Evolutionary conservation across 345 rosid genomes (phyloP).

Genomic region (Eucalyptus camaldulensis): DNA sequence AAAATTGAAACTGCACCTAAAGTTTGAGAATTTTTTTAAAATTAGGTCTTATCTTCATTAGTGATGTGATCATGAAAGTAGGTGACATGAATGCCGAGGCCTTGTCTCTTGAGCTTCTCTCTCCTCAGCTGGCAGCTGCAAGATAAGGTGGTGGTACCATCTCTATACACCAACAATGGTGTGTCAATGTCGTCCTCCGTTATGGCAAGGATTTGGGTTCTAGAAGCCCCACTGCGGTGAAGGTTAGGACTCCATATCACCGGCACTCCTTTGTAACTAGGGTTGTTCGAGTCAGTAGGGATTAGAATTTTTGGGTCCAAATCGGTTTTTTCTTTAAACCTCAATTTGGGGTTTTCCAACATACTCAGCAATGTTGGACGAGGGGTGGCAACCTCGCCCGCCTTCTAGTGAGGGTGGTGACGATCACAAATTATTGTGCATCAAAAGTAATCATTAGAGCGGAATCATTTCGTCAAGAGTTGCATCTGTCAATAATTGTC

Average conservation of each 20-base stretch:
- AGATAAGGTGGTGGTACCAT: background rate
- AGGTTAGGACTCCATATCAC: background rate
- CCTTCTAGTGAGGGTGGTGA: background rate
- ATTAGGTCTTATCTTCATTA: background rate
- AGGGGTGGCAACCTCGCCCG: background rate
- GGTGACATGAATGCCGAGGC: background rate
- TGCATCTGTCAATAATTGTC: background rate
- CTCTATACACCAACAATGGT: background rate
- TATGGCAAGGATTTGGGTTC: background rate
- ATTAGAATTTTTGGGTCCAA: background rate
- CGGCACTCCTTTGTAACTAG: background rate
- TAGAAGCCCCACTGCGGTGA: background rate
- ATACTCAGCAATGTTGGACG: background rate
- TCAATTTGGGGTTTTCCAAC: background rate
- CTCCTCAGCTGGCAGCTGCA: too few species aligned
- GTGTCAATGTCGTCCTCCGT: background rate
- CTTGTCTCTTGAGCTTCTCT: background rate
- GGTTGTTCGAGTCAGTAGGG: rapidly evolving
- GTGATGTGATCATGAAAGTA: background rate
- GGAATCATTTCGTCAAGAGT: rapidly evolving
- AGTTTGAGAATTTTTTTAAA: background rate
- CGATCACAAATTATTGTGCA: background rate
- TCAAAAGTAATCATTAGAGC: background rate
- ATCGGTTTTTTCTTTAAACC: background rate
- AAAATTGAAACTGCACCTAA: rapidly evolving